Conservation (phyloP, 805 yeast species). For the Lachancea sp. region DNA sequence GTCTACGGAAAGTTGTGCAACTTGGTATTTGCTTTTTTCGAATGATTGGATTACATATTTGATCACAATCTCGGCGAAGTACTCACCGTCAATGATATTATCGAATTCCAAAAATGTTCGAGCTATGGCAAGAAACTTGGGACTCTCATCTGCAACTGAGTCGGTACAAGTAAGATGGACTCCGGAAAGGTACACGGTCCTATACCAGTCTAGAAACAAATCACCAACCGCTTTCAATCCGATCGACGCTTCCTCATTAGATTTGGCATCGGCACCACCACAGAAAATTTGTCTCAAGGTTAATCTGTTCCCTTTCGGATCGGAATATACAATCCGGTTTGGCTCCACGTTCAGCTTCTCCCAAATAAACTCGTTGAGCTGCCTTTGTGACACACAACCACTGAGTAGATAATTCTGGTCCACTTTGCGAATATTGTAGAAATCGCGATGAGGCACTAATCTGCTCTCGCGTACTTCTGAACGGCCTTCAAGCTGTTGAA, state of each 20-base stretch:
- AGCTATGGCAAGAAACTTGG: constrained; percentile 29
- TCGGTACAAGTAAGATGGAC: constrained; percentile 21
- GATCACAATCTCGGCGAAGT: constrained; percentile 31
- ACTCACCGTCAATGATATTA: constrained; percentile 36
- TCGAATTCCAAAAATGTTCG: constrained; percentile 34
- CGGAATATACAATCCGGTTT: constrained; percentile 30
- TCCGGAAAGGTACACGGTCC: constrained; percentile 19
- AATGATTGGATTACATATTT: constrained; percentile 30
- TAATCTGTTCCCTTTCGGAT: constrained; percentile 16
- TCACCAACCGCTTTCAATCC: constrained; percentile 31
- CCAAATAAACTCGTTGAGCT: constrained; percentile 35
- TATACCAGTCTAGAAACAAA: constrained; percentile 24
- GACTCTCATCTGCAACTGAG: constrained; percentile 21
- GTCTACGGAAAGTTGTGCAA: constrained; percentile 35
- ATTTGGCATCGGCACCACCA: constrained; percentile 15
- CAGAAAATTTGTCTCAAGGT: constrained; percentile 25
- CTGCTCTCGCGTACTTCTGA: constrained; percentile 34
- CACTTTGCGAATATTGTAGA: constrained; percentile 92
- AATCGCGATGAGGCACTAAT: constrained; percentile 45
- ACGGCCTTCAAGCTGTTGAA: constrained; percentile 31
- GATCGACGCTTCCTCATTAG: constrained; percentile 15
- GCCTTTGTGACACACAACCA: constrained; percentile 28
- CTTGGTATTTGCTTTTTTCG: constrained; percentile 37
- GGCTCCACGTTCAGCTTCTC: constrained; percentile 34
- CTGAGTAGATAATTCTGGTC: constrained; percentile 39